Conservation (phyloP, 2,329 filamentous ascomycete genomes). For the Aureobasidium sp. region DNA sequence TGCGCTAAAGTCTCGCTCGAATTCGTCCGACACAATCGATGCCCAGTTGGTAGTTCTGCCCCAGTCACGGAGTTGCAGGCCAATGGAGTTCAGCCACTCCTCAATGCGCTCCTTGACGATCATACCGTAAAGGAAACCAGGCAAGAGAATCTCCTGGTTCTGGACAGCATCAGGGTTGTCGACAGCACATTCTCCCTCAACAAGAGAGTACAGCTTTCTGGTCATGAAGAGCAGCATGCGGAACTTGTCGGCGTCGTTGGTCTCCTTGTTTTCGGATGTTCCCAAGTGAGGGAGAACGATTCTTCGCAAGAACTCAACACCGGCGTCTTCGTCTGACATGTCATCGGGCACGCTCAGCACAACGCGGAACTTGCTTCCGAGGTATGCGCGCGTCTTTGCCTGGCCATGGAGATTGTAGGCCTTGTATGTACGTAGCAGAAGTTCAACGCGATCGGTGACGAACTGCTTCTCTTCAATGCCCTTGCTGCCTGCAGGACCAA, state of each 20-base stretch:
- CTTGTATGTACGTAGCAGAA: conserved; percentile 90
- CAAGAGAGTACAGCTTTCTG: conserved; percentile 86
- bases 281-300: conserved; percentile 90
- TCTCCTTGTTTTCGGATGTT: conserved; percentile 72
- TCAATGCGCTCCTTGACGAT: conserved; percentile 92
- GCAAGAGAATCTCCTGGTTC: conserved; percentile 90
- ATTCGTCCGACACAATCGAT: conserved; percentile 67
- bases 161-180: conserved; percentile 97
- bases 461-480: conserved; percentile 78
- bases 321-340: conserved; percentile 80
- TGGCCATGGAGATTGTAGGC: conserved; percentile 77
- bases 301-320: conserved; percentile 82
- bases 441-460: conserved; percentile 86
- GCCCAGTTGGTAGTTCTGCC: conserved; percentile 44
- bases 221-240: conserved; percentile 93
- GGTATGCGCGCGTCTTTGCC: conserved; percentile 72
- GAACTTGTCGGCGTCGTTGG: conserved; percentile 88
- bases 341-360: conserved; percentile 79
- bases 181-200: conserved; percentile 82
- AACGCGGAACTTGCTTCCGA: conserved; percentile 85
- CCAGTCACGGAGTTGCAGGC: conserved; percentile 42
- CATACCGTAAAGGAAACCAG: conserved; percentile 89
- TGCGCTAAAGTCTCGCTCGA: conserved; percentile 69
- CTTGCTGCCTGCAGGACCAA: conserved; percentile 69
- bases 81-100: conserved; percentile 70